Evolutionary conservation across 2,329 filamentous ascomycete genomes (phyloP).

Genomic region (Didymella segeticola): DNA sequence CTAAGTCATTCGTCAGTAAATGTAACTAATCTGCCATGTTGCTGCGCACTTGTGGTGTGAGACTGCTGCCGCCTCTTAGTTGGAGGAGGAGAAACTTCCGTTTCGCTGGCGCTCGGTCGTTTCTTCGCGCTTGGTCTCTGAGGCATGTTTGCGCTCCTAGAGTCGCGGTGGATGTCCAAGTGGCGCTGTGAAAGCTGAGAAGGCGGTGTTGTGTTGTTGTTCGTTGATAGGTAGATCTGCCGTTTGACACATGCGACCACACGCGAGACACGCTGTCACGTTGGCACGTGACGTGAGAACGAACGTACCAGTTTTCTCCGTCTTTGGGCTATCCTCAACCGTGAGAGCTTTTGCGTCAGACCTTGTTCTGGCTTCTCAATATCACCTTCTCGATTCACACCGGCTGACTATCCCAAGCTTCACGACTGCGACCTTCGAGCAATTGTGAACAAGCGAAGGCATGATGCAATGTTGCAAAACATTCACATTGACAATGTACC

Average conservation of each 20-base stretch:
- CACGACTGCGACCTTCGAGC: too few relatives aligned
- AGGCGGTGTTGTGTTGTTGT: slow-evolving; percentile 6
- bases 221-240: slow-evolving; percentile 3
- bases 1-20: slow-evolving; percentile 52
- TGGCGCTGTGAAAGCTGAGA: neutral
- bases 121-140: slow-evolving; percentile 36
- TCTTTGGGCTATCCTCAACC: too few relatives aligned
- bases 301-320: neutral
- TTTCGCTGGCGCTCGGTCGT: slow-evolving; percentile 48
- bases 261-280: slow-evolving; percentile 40
- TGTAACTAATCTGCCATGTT: neutral
- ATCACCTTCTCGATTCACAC: too few relatives aligned
- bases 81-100: slow-evolving; percentile 64
- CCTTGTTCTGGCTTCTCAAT: too few relatives aligned
- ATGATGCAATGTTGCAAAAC: too few relatives aligned
- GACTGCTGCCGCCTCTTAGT: slow-evolving; percentile 62
- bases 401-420: too few relatives aligned
- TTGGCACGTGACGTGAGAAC: slow-evolving; percentile 39
- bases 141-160: slow-evolving; percentile 24
- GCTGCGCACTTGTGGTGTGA: slow-evolving; percentile 60
- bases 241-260: slow-evolving; percentile 16
- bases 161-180: too few relatives aligned
- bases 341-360: too few relatives aligned
- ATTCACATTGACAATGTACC: too few relatives aligned
- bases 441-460: too few relatives aligned